Evolutionary conservation across 495 filamentous ascomycete genomes (phyloP).

Genomic region (Neurospora sp.): DNA sequence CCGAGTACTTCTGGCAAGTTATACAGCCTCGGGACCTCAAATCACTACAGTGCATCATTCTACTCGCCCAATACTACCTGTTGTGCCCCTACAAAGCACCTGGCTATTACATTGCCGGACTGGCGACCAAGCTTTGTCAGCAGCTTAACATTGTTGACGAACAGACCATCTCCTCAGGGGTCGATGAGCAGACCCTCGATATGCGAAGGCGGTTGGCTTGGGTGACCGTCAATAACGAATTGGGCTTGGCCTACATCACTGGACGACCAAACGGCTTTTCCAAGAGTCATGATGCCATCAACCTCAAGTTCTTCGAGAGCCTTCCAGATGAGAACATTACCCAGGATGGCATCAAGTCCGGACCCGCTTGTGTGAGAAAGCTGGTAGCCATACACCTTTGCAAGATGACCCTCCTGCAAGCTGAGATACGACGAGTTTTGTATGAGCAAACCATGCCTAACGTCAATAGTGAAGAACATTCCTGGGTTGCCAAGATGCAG

Average conservation of each 20-base stretch:
- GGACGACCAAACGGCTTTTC: slow-evolving; percentile 77
- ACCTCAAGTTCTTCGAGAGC: slow-evolving; percentile 71
- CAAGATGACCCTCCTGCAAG: slow-evolving; percentile 79
- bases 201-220: slow-evolving; percentile 82
- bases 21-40: slow-evolving; percentile 71
- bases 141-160: slow-evolving; percentile 78
- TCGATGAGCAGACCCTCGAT: slow-evolving; percentile 64
- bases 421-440: slow-evolving; percentile 72
- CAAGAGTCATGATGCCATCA: slow-evolving; percentile 64
- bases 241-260: slow-evolving; percentile 74
- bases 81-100: slow-evolving; percentile 83
- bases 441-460: slow-evolving; percentile 69
- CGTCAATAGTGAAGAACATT: slow-evolving; percentile 64
- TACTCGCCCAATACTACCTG: slow-evolving; percentile 87
- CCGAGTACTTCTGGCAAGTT: slow-evolving; percentile 67
- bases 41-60: slow-evolving; percentile 78
- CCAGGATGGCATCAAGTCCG: slow-evolving; percentile 59
- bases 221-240: slow-evolving; percentile 77
- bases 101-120: slow-evolving; percentile 80
- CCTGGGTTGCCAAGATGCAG: slow-evolving; percentile 77
- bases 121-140: slow-evolving; percentile 75
- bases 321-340: slow-evolving; percentile 75
- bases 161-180: slow-evolving; percentile 58
- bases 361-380: slow-evolving; percentile 63
- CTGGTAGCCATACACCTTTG: slow-evolving; percentile 84